A percentile compares a stretch with the other conserved stretches of the same genome.
phyloP scores from a whole-genome alignment of 805 yeast species.

The Sugiyamaella lignohabitans region DNA sequence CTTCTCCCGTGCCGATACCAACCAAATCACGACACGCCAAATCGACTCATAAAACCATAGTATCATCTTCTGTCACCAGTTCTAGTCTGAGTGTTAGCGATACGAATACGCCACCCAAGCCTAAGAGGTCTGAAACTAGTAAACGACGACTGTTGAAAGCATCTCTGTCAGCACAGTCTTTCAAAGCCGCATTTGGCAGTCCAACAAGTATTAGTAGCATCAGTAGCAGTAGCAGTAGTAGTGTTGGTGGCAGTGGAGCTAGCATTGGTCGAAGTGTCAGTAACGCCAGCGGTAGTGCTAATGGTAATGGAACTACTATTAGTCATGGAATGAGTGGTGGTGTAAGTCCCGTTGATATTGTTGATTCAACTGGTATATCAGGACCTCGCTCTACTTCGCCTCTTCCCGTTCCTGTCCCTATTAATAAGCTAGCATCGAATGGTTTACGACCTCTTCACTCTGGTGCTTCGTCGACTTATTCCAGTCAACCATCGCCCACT shows the following conservation, averaged over 20 bases:
- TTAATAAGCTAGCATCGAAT: neutral
- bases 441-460: neutral
- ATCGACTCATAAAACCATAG: too few relatives aligned
- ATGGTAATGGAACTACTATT: neutral
- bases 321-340: neutral
- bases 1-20: too few relatives aligned
- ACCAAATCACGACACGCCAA: too few relatives aligned
- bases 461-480: neutral
- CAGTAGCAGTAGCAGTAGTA: neutral
- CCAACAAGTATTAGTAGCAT: too few relatives aligned
- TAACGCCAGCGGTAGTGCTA: neutral
- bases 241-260: neutral
- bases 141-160: conserved; percentile 5
- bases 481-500: neutral
- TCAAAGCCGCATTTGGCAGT: conserved; percentile 5
- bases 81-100: neutral
- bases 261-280: neutral
- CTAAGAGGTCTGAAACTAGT: neutral
- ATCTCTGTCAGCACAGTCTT: conserved; percentile 13
- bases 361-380: neutral
- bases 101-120: neutral
- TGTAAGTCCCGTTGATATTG: neutral
- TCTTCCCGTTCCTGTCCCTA: neutral
- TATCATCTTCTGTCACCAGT: too few relatives aligned
- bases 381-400: neutral